Conservation (phyloP, 176 grass and related monocot genomes). For the Phragmites australis region DNA sequence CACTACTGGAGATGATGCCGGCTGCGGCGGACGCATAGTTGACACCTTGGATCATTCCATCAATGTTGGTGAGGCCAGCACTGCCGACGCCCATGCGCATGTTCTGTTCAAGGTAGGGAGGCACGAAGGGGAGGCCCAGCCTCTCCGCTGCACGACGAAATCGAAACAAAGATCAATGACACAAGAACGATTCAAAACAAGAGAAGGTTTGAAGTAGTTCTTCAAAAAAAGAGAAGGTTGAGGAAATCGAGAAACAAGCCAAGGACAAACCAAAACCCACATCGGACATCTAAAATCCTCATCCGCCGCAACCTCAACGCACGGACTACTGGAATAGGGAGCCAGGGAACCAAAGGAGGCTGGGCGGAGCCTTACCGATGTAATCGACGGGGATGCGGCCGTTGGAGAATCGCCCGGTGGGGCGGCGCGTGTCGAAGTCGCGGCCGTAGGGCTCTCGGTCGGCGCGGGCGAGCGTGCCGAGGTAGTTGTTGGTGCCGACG, state of each 20-base stretch:
- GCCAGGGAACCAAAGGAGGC: not conserved
- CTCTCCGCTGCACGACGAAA: conserved; percentile 46
- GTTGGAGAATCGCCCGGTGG: conserved; percentile 86
- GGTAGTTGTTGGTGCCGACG: conserved; percentile 90
- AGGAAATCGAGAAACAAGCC: too few species aligned
- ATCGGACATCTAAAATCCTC: too few species aligned
- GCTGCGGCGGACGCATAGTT: conserved; percentile 42
- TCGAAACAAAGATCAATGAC: conserved; percentile 24
- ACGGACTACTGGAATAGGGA: too few species aligned
- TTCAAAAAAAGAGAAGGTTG: too few species aligned
- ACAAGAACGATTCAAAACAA: too few species aligned
- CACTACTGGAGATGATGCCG: conserved; percentile 69
- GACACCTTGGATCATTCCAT: conserved; percentile 34
- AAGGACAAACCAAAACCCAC: too few species aligned
- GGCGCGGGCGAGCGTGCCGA: conserved; percentile 67
- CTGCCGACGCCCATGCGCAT: conserved; percentile 32
- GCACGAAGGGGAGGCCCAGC: conserved; percentile 71
- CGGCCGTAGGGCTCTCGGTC: conserved; percentile 66
- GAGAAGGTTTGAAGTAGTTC: too few species aligned
- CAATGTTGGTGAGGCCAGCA: not conserved
- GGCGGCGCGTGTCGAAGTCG: conserved; percentile 73
- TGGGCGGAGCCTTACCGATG: conserved; percentile 39
- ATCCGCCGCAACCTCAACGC: too few species aligned
- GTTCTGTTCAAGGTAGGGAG: conserved; percentile 61
- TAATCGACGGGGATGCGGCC: conserved; percentile 83